These are phyloP conservation scores for Penicillium canariense DNA, from an alignment of 495 filamentous ascomycete genomes.

Conservation along the genomic window DNA sequence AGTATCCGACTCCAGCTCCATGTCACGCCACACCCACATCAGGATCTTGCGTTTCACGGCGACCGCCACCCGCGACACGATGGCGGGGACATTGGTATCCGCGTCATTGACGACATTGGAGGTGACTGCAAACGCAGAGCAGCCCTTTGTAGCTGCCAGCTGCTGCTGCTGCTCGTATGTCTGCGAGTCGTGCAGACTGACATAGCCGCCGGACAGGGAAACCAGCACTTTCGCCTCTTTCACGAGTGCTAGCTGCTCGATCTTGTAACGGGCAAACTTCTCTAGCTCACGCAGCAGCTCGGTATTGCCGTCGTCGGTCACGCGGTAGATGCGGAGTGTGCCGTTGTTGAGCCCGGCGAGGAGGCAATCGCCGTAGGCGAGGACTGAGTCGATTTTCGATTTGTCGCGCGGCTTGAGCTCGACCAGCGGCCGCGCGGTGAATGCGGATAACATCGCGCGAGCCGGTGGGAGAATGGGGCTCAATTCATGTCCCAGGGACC, in stretches of 20 bases:
- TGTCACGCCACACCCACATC: conserved; percentile 94
- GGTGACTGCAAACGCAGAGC: conserved; percentile 86
- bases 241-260: conserved; percentile 91
- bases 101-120: conserved; percentile 91
- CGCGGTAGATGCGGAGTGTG: conserved; percentile 82
- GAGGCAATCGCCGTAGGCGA: conserved; percentile 88
- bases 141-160: conserved; percentile 77
- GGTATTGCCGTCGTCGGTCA: conserved; percentile 70
- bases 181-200: conserved; percentile 85
- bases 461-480: conserved; percentile 8
- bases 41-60: conserved; percentile 87
- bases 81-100: conserved; percentile 79
- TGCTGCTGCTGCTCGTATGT: conserved; percentile 78
- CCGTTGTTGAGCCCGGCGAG: conserved; percentile 90
- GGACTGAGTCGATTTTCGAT: conserved; percentile 89
- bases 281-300: conserved; percentile 87
- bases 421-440: conserved; percentile 91
- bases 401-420: conserved; percentile 95
- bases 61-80: conserved; percentile 86
- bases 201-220: conserved; percentile 81
- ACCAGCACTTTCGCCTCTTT: conserved; percentile 91
- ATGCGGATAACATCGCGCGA: conserved; percentile 85
- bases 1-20: conserved; percentile 73
- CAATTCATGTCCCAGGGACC: conserved; percentile 17
- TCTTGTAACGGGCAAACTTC: conserved; percentile 83